Percentiles rank a stretch among this genome's conserved stretches.
These are phyloP conservation scores for Tulasnella sp. DNA, from an alignment of 768 basidiomycete genomes.

Conservation along the genomic window DNA sequence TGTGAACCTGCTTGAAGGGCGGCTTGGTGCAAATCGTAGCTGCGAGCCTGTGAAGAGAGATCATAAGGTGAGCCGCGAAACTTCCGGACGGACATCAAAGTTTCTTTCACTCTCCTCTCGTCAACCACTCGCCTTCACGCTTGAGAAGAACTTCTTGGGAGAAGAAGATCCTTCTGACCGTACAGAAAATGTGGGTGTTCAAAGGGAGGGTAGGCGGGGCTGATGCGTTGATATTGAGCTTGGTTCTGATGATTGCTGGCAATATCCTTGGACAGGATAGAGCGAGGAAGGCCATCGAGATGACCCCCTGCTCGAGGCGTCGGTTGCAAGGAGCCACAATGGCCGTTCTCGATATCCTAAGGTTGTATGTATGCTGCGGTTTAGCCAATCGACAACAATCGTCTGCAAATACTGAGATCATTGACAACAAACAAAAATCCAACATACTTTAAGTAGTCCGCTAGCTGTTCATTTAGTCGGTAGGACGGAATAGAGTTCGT, in stretches of 20 bases:
- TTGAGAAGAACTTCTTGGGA: slow-evolving; percentile 67
- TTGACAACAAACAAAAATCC: too few relatives aligned
- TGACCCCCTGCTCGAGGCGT: slow-evolving; percentile 41
- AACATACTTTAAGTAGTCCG: too few relatives aligned
- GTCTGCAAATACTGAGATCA: too few relatives aligned
- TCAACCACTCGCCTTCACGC: slow-evolving; percentile 79
- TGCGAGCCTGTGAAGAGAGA: slow-evolving; percentile 54
- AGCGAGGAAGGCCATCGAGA: slow-evolving; percentile 27
- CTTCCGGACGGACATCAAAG: too few relatives aligned
- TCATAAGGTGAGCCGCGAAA: too few relatives aligned
- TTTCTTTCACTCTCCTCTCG: slow-evolving; percentile 54
- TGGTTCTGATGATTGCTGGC: neutral
- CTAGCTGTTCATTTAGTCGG: too few relatives aligned
- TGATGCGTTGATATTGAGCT: neutral
- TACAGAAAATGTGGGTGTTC: too few relatives aligned
- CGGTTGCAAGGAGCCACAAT: slow-evolving; percentile 47
- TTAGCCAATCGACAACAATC: too few relatives aligned
- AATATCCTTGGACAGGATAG: neutral
- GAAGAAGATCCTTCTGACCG: slow-evolving; percentile 59
- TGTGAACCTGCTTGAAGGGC: slow-evolving; percentile 73
- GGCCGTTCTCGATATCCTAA: slow-evolving; percentile 80
- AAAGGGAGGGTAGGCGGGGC: slow-evolving; percentile 4
- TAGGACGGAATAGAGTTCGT: too few relatives aligned
- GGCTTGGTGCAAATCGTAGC: slow-evolving; percentile 83
- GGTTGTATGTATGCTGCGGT: too few relatives aligned